A percentile compares a stretch with the other conserved stretches of the same genome.
These are phyloP conservation scores for Hypoxylon fragiforme DNA, from an alignment of 495 filamentous ascomycete genomes.

Conservation along the genomic window DNA sequence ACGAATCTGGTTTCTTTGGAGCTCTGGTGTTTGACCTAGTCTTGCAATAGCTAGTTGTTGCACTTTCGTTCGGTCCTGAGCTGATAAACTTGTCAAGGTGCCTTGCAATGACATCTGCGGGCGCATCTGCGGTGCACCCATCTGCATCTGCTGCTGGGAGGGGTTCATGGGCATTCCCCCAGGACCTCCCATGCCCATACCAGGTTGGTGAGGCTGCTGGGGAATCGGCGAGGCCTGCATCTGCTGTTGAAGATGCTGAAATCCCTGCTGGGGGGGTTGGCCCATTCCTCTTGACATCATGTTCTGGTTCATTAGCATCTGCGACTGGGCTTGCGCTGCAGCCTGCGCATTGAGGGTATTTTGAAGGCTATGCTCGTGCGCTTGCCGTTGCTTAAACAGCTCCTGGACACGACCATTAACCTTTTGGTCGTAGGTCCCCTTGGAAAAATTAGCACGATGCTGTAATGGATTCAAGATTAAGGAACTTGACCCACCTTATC, in stretches of 20 bases:
- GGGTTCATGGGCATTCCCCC: conserved; percentile 40
- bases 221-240: conserved; percentile 52
- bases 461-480: not conserved
- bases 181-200: conserved; percentile 41
- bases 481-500: conserved; percentile 50
- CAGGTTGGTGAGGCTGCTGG: conserved; percentile 42
- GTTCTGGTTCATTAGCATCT: conserved; percentile 53
- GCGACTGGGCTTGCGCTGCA: conserved; percentile 43
- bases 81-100: conserved; percentile 28
- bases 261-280: conserved; percentile 46
- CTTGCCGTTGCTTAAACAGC: conserved; percentile 46
- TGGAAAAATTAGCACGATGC: conserved; percentile 16
- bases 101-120: conserved; percentile 26
- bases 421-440: conserved; percentile 46
- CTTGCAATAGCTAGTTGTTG: conserved; percentile 34
- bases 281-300: conserved; percentile 46
- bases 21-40: conserved; percentile 35
- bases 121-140: conserved; percentile 34
- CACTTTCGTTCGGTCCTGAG: conserved; percentile 37
- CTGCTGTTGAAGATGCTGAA: conserved; percentile 53
- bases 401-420: conserved; percentile 37
- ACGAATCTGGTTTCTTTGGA: conserved; percentile 40
- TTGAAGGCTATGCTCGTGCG: conserved; percentile 45
- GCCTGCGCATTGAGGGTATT: conserved; percentile 46
- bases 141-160: conserved; percentile 47